phyloP scores from a whole-genome alignment of 1,139 yeast species.

The Geotrichum fermentans region DNA sequence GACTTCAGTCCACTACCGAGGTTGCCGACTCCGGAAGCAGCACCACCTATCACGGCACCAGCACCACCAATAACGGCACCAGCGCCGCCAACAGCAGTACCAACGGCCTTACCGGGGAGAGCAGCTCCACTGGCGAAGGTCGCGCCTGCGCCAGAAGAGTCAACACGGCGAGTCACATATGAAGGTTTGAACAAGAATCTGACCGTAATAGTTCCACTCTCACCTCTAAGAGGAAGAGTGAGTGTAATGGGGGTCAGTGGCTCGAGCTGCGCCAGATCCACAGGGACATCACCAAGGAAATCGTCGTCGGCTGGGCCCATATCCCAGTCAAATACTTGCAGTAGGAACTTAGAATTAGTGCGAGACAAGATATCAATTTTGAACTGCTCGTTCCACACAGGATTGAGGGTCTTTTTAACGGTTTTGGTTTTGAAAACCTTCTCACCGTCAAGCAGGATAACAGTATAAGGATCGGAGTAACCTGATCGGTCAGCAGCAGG shows the following conservation, averaged over 20 bases:
- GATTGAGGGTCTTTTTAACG: slow-evolving; percentile 79
- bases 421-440: slow-evolving; percentile 70
- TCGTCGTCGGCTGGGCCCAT: slow-evolving; percentile 84
- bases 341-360: slow-evolving; percentile 53
- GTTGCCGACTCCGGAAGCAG: slow-evolving; percentile 42
- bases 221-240: slow-evolving; percentile 48
- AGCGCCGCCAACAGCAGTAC: slow-evolving; percentile 35
- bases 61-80: slow-evolving; percentile 43
- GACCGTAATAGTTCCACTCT: slow-evolving; percentile 57
- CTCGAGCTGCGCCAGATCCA: slow-evolving; percentile 59
- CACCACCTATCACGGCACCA: slow-evolving; percentile 38
- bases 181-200: slow-evolving; percentile 63
- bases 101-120: slow-evolving; percentile 28
- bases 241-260: slow-evolving; percentile 50
- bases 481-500: slow-evolving; percentile 86
- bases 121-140: slow-evolving; percentile 28
- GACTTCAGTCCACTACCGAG: slow-evolving; percentile 32
- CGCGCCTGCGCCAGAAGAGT: slow-evolving; percentile 26
- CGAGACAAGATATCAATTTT: slow-evolving; percentile 54
- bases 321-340: slow-evolving; percentile 83
- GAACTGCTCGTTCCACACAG: slow-evolving; percentile 72
- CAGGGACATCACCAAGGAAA: slow-evolving; percentile 60
- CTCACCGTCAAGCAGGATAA: slow-evolving; percentile 59
- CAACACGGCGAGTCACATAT: slow-evolving; percentile 49
- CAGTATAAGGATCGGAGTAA: slow-evolving; percentile 84